Evolutionary conservation across 257 asterid genomes (phyloP).

Genomic region (Thymus quinquecostatus): DNA sequence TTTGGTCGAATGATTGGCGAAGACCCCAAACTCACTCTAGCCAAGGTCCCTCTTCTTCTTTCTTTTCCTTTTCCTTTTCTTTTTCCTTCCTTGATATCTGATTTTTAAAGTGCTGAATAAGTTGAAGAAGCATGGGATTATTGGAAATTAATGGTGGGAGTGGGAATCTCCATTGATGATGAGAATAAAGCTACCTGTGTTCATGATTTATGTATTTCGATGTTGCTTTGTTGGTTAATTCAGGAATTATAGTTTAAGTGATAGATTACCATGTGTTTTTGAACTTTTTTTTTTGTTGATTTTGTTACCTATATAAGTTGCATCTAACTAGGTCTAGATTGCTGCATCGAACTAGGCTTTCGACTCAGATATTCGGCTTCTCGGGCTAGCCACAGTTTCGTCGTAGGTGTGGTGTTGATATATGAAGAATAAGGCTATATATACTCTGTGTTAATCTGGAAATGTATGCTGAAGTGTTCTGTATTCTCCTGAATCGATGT

Average conservation of each 20-base stretch:
- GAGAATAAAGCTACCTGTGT: neutral
- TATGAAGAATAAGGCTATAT: neutral
- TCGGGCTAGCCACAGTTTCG: neutral
- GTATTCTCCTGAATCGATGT: conserved; percentile 10
- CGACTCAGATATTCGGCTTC: neutral
- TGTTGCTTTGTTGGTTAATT: conserved; percentile 14
- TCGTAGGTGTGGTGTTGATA: neutral
- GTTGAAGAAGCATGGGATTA: neutral
- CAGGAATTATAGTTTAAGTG: neutral
- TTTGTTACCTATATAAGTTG: neutral
- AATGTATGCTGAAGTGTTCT: conserved; percentile 14
- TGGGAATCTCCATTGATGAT: too few species aligned
- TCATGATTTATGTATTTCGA: neutral
- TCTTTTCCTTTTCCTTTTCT: neutral
- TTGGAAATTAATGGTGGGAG: too few species aligned
- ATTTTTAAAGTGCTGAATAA: neutral
- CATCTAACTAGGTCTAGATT: neutral
- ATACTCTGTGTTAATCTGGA: neutral
- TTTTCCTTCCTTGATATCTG: neutral
- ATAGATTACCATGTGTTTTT: neutral
- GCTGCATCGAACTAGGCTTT: conserved; percentile 4
- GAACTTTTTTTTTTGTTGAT: neutral
- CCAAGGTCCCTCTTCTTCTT: conserved; percentile 60
- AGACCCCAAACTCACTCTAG: conserved; percentile 90
- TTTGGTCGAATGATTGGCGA: conserved; percentile 93